phyloP scores from a whole-genome alignment of 1,284 basidiomycete species.

The Puccinia novopanici region DNA sequence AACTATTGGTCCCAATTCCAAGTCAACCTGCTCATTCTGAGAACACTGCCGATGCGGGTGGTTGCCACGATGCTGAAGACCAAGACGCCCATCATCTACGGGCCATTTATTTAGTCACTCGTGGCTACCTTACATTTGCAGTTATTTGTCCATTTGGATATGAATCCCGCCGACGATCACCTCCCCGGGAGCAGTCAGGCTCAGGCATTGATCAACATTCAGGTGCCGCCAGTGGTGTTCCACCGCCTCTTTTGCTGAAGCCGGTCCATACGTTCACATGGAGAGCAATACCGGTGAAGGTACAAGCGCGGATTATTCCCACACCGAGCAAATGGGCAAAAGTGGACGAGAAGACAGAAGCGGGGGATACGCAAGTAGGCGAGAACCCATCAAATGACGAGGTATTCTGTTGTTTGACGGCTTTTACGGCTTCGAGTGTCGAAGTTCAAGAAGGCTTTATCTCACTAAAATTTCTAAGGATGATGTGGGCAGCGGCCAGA shows the following conservation, averaged over 20 bases:
- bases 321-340: slow-evolving; percentile 25
- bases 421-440: slow-evolving; percentile 37
- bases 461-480: slow-evolving; percentile 26
- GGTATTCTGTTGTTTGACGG: slow-evolving; percentile 46
- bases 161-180: slow-evolving; percentile 9
- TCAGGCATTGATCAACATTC: neutral
- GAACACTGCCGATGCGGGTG: neutral
- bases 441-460: slow-evolving; percentile 49
- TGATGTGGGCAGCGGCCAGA: slow-evolving; percentile 6
- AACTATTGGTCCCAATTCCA: slow-evolving; percentile 41
- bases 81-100: neutral
- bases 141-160: slow-evolving; percentile 40
- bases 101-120: slow-evolving; percentile 40
- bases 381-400: slow-evolving; percentile 2
- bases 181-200: neutral
- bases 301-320: slow-evolving; percentile 27
- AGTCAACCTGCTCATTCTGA: slow-evolving; percentile 11
- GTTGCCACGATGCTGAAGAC: neutral
- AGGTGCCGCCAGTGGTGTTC: neutral
- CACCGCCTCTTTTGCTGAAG: slow-evolving; percentile 29
- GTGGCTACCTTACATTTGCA: slow-evolving; percentile 38
- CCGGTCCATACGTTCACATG: slow-evolving; percentile 47
- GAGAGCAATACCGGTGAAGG: slow-evolving; percentile 36
- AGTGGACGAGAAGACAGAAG: neutral
- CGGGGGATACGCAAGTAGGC: neutral